phyloP scores from a whole-genome alignment of 352 stramenopile species.

The Phytopythium boreale region DNA sequence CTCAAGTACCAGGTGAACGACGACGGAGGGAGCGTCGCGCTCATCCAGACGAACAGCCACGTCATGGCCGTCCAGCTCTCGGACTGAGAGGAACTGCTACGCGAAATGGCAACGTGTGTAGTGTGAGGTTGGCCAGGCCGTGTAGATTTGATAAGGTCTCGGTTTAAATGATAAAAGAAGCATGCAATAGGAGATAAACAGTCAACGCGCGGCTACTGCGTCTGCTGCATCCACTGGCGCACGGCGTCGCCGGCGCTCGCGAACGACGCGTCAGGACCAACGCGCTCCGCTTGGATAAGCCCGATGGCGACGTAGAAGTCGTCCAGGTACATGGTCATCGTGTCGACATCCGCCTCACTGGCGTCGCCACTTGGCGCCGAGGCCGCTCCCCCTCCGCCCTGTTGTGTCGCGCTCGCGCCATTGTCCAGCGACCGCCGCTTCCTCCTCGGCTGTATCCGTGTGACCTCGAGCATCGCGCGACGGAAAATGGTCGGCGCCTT shows the following conservation, averaged over 20 bases:
- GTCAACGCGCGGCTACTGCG: conserved; percentile 26
- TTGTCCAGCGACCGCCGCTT: neutral
- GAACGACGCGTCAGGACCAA: conserved; percentile 21
- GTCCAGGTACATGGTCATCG: conserved; percentile 47
- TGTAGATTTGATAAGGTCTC: conserved; percentile 1
- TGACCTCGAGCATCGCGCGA: conserved; percentile 37
- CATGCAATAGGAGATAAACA: neutral
- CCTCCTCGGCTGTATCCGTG: conserved; percentile 12
- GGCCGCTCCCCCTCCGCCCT: neutral
- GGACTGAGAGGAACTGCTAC: neutral
- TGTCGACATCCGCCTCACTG: conserved; percentile 6
- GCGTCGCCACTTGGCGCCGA: neutral
- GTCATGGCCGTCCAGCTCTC: conserved; percentile 50
- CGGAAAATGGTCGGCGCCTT: conserved; percentile 39
- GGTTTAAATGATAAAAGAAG: neutral
- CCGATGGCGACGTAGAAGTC: conserved; percentile 74
- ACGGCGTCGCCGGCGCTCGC: conserved; percentile 53
- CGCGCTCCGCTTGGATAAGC: conserved; percentile 45
- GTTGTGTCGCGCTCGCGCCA: neutral
- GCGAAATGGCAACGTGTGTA: too few relatives aligned
- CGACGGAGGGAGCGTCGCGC: conserved; percentile 22
- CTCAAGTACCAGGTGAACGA: conserved; percentile 55
- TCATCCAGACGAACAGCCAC: conserved; percentile 54
- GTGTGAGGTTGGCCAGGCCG: neutral
- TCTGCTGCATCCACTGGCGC: conserved; percentile 73